Percentiles rank a stretch among this genome's conserved stretches.
These are phyloP conservation scores for Arabidopsis lyrata DNA, from an alignment of 441 rosid species.

Conservation along the genomic window DNA sequence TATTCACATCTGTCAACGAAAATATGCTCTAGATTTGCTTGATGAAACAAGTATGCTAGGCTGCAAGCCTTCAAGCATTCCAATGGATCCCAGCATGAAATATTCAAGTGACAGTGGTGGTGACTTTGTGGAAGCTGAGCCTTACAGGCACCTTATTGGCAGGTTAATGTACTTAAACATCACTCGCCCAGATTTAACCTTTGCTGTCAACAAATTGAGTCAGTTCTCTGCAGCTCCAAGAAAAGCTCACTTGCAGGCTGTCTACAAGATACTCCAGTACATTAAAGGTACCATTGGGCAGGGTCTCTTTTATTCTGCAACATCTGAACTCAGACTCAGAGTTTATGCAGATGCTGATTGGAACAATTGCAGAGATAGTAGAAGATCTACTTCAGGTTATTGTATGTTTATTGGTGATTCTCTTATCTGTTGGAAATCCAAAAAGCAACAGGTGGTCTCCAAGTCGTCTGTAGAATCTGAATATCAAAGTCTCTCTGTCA, in stretches of 20 bases:
- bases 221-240: not conserved
- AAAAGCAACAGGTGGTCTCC: no score
- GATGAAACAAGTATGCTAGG: not conserved
- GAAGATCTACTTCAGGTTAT: no score
- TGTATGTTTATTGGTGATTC: no score
- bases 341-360: not conserved
- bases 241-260: not conserved
- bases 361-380: accelerated
- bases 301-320: not conserved
- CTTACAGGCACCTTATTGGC: not conserved
- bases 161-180: not conserved
- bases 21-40: not conserved
- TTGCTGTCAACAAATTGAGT: not conserved
- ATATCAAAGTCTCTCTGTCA: not conserved
- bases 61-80: not conserved
- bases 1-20: not conserved
- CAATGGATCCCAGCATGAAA: not conserved
- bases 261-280: not conserved
- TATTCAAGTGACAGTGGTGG: not conserved
- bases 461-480: not conserved
- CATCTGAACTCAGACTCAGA: not conserved
- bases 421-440: no score
- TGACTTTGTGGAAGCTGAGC: not conserved
- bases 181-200: not conserved
- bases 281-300: not conserved